These are phyloP conservation scores for Collybia nuda DNA, from an alignment of 768 basidiomycete species.

Conservation along the genomic window DNA sequence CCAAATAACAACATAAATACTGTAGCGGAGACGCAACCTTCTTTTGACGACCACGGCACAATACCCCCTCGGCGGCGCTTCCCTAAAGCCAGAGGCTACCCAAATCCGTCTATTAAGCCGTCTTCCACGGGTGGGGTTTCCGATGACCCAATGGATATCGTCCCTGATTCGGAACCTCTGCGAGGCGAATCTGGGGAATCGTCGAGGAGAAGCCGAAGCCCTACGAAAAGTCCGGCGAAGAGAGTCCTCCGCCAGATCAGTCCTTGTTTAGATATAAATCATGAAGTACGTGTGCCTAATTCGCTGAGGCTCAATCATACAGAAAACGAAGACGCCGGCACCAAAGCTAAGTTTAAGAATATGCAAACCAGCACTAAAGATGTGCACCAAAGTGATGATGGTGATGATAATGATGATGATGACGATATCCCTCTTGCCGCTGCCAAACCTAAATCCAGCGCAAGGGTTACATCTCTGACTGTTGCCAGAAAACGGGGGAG, in stretches of 20 bases:
- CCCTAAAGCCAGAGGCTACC: neutral
- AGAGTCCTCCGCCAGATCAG: neutral
- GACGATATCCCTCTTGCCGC: conserved; percentile 47
- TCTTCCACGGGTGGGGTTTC: conserved; percentile 5
- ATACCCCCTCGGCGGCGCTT: conserved; percentile 7
- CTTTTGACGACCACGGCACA: conserved; percentile 8
- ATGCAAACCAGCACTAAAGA: too few relatives aligned
- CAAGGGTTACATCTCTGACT: too few relatives aligned
- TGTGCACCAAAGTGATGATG: conserved; percentile 5
- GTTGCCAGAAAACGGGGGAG: neutral
- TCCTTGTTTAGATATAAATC: neutral
- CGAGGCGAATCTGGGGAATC: conserved; percentile 22
- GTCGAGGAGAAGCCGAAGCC: neutral
- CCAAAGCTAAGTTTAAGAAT: too few relatives aligned
- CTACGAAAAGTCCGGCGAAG: neutral
- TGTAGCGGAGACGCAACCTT: conserved; percentile 23
- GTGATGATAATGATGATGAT: conserved; percentile 30
- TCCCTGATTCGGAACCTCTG: conserved; percentile 66
- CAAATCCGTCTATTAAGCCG: conserved; percentile 1
- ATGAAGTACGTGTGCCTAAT: conserved; percentile 7
- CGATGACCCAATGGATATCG: conserved; percentile 41
- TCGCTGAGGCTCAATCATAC: too few relatives aligned
- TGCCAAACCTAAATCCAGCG: too few relatives aligned
- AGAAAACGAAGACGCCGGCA: too few relatives aligned
- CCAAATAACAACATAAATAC: neutral